Conservation (phyloP, 2,329 filamentous ascomycete genomes). For the Xylariomycetidae sp. region DNA sequence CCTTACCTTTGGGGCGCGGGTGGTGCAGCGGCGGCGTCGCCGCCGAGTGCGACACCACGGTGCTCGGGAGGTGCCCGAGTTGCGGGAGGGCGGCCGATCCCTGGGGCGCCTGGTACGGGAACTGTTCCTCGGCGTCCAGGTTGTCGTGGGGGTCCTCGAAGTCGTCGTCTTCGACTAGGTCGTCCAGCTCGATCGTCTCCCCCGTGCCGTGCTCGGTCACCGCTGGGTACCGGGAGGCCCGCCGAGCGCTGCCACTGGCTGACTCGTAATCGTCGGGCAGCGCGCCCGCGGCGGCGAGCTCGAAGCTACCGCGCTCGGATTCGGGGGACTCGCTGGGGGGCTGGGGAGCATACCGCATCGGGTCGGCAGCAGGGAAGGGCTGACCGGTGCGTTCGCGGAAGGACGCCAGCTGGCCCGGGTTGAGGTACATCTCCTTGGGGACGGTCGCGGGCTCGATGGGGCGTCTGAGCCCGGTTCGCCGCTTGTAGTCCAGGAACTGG, state of each 20-base stretch:
- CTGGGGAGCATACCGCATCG: conserved; percentile 1
- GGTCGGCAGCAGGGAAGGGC: conserved; percentile 1
- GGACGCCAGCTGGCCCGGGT: conserved; percentile 2
- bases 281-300: conserved; percentile 3
- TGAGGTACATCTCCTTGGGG: conserved; percentile 11
- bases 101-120: background rate
- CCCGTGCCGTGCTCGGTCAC: conserved; percentile 4
- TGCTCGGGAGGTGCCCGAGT: conserved; percentile 5
- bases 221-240: background rate
- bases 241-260: background rate
- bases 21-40: background rate
- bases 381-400: background rate
- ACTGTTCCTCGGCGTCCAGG: conserved; percentile 1
- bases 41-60: background rate
- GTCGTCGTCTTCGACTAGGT: conserved; percentile 3
- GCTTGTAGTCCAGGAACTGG: conserved; percentile 21
- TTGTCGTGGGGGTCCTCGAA: conserved; percentile 1
- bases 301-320: conserved; percentile 1
- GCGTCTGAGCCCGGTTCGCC: conserved; percentile 5
- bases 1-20: background rate
- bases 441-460: conserved; percentile 15
- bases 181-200: conserved; percentile 3
- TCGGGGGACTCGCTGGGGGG: too few species aligned
- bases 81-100: conserved; percentile 2
- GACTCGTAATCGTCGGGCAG: conserved; percentile 1